Percentiles rank a stretch among this genome's conserved stretches.
These are phyloP conservation scores for Raffaelea ambrosiae DNA, from an alignment of 2,329 filamentous ascomycete species.

Conservation along the genomic window DNA sequence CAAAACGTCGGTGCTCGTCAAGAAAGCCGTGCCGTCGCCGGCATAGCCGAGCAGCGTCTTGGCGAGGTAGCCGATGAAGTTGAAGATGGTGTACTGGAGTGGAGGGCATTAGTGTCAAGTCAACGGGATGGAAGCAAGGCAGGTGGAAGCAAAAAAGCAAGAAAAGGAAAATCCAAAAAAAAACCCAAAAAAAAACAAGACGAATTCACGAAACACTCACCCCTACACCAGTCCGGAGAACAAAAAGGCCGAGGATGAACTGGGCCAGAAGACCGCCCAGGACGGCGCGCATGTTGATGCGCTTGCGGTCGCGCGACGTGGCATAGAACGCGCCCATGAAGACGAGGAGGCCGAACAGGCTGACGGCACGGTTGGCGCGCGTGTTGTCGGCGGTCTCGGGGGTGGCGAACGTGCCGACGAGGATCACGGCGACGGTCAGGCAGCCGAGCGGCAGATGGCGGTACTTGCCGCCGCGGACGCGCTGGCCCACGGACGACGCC, in stretches of 20 bases:
- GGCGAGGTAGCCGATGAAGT: slow-evolving; percentile 72
- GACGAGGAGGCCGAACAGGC: slow-evolving; percentile 67
- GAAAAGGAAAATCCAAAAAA: too few relatives aligned
- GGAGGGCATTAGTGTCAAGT: too few relatives aligned
- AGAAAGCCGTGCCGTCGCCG: slow-evolving; percentile 61
- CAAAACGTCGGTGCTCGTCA: slow-evolving; percentile 42
- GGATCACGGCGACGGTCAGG: slow-evolving; percentile 60
- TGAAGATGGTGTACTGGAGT: slow-evolving; percentile 71
- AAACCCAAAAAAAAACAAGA: too few relatives aligned
- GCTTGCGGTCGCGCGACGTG: slow-evolving; percentile 61
- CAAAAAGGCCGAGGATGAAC: slow-evolving; percentile 82
- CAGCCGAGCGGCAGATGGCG: slow-evolving; percentile 28
- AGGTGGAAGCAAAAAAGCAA: too few relatives aligned
- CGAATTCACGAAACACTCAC: too few relatives aligned
- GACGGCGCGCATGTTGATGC: slow-evolving; percentile 67
- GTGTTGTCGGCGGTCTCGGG: slow-evolving; percentile 68
- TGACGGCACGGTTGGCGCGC: slow-evolving; percentile 69
- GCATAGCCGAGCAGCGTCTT: slow-evolving; percentile 70
- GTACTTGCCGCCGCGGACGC: background rate
- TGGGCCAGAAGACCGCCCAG: slow-evolving; percentile 84
- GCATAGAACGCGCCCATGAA: slow-evolving; percentile 59
- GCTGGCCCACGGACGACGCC: too few relatives aligned
- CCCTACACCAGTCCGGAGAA: slow-evolving; percentile 57
- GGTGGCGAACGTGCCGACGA: slow-evolving; percentile 71
- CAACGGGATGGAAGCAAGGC: too few relatives aligned